Percentiles rank a stretch among this genome's conserved stretches.
phyloP scores from a whole-genome alignment of 2,329 filamentous ascomycete genomes.

The Venturia asperata region DNA sequence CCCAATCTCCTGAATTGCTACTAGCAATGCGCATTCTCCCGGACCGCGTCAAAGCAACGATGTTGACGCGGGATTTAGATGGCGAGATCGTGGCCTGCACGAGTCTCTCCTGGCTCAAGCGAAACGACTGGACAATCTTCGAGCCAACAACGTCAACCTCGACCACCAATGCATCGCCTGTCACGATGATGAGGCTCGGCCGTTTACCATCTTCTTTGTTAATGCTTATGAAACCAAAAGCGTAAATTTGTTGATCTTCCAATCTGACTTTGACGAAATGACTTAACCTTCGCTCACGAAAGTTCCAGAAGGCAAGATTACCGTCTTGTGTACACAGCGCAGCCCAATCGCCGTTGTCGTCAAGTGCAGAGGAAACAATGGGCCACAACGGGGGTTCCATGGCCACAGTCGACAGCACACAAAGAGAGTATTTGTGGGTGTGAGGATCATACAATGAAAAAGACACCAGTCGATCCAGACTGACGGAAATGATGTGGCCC shows the following conservation, averaged over 20 bases:
- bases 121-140: conserved; percentile 9
- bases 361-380: conserved; percentile 56
- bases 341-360: conserved; percentile 57
- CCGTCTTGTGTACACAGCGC: conserved; percentile 56
- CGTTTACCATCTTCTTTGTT: conserved; percentile 27
- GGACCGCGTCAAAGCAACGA: conserved; percentile 31
- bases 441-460: conserved; percentile 46
- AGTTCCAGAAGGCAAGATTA: conserved; percentile 57
- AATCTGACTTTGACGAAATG: conserved; percentile 7
- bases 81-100: conserved; percentile 29
- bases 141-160: conserved; percentile 44
- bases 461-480: conserved; percentile 61
- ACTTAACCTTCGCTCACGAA: conserved; percentile 44
- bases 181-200: conserved; percentile 51
- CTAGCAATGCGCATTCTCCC: conserved; percentile 31
- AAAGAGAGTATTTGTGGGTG: conserved; percentile 28
- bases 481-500: conserved; percentile 61
- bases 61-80: conserved; percentile 27
- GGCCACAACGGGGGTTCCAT: conserved; percentile 35
- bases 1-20: neutral
- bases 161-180: conserved; percentile 55
- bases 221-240: conserved; percentile 55
- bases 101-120: conserved; percentile 33
- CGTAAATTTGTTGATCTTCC: conserved; percentile 37
- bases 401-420: conserved; percentile 28